These are phyloP conservation scores for Rhodotorula sp. DNA, from an alignment of 1,284 basidiomycete species.

Conservation along the genomic window DNA sequence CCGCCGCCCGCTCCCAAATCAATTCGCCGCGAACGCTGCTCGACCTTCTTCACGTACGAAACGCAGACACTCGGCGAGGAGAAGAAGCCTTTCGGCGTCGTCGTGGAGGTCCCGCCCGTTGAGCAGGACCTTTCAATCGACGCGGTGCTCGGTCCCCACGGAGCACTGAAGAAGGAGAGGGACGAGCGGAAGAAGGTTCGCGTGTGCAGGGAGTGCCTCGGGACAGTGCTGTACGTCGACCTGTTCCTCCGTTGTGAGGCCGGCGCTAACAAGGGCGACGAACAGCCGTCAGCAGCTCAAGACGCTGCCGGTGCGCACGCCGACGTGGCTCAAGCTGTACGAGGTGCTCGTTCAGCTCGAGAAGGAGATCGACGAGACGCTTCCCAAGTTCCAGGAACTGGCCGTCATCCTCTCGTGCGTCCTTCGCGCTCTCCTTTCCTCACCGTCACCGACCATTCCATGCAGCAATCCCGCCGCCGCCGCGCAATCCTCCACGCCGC, in stretches of 20 bases:
- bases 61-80: slow-evolving; percentile 21
- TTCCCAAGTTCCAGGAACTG: slow-evolving; percentile 73
- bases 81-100: slow-evolving; percentile 24
- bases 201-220: slow-evolving; percentile 48
- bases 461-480: slow-evolving; percentile 12
- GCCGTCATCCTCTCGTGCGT: slow-evolving; percentile 61
- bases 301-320: slow-evolving; percentile 34
- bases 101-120: slow-evolving; percentile 38
- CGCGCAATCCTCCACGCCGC: not conserved
- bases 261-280: slow-evolving; percentile 1
- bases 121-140: slow-evolving; percentile 31
- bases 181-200: slow-evolving; percentile 47
- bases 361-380: slow-evolving; percentile 67
- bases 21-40: slow-evolving; percentile 49
- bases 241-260: not conserved
- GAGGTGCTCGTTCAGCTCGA: slow-evolving; percentile 75
- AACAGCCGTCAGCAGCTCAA: slow-evolving; percentile 40
- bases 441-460: not conserved
- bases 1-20: slow-evolving; percentile 8
- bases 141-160: not conserved
- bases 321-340: slow-evolving; percentile 50
- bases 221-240: slow-evolving; percentile 45
- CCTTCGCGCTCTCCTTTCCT: too few relatives aligned
- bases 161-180: slow-evolving; percentile 12
- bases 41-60: slow-evolving; percentile 48